Conservation (phyloP, 1,139 yeast genomes). For the Saccharomycopsis hybrid region DNA sequence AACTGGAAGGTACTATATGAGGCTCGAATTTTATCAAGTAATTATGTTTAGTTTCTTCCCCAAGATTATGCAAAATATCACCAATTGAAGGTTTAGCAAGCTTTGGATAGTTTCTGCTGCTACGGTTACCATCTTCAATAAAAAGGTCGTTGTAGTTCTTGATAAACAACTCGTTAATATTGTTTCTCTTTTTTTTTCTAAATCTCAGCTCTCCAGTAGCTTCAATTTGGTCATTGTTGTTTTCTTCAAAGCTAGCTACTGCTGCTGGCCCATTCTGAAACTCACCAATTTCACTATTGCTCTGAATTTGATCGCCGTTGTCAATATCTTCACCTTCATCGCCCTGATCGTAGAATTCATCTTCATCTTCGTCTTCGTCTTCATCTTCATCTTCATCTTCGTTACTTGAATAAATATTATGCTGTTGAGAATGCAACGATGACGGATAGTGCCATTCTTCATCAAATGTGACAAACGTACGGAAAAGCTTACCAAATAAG, state of each 20-base stretch:
- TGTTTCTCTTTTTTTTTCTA: constrained; percentile 12
- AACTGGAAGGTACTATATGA: not conserved
- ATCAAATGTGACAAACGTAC: constrained; percentile 1
- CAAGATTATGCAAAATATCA: constrained; percentile 6
- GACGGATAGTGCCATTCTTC: not conserved
- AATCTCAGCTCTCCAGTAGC: not conserved
- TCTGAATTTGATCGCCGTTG: too few relatives aligned
- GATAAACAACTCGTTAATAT: constrained; percentile 10
- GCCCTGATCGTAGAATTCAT: not conserved
- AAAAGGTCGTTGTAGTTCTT: constrained; percentile 11
- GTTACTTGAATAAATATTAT: too few relatives aligned
- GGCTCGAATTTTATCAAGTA: constrained; percentile 6
- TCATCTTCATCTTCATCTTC: constrained; percentile 4
- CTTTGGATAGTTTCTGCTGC: not conserved
- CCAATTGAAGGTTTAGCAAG: not conserved
- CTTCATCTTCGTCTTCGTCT: too few relatives aligned
- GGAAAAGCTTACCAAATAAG: constrained; percentile 8
- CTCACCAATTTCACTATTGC: not conserved
- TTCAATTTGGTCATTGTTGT: not conserved
- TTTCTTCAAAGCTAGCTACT: not conserved
- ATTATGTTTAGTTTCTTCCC: not conserved
- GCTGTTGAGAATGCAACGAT: not conserved
- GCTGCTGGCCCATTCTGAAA: not conserved
- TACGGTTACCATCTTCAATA: not conserved
- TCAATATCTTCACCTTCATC: too few relatives aligned